Conservation (phyloP, 1,284 basidiomycete genomes). For the Melampsora americana region DNA sequence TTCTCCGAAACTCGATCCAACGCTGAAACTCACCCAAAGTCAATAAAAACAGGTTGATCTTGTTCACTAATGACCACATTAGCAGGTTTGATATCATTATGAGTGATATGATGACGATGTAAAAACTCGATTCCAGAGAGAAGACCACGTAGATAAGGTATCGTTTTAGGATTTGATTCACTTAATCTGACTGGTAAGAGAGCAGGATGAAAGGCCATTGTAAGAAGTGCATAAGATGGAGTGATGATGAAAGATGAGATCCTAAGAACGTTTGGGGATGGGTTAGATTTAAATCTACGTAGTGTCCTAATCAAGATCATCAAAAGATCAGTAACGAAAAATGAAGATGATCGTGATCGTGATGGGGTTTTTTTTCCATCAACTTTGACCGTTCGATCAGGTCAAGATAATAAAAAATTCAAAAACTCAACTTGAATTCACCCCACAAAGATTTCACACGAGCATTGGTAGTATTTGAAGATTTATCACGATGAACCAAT, state of each 20-base stretch:
- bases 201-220: constrained; percentile 63
- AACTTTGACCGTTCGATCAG: constrained; percentile 28
- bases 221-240: constrained; percentile 77
- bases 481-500: constrained; percentile 72
- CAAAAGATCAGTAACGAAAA: too few relatives aligned
- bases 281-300: constrained; percentile 10
- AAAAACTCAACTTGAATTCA: constrained; percentile 48
- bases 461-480: constrained; percentile 74
- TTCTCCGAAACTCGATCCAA: neutral
- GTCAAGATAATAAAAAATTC: neutral
- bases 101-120: constrained; percentile 78
- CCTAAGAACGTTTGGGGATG: constrained; percentile 66
- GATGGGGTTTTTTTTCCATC: too few relatives aligned
- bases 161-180: constrained; percentile 64
- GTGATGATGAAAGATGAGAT: constrained; percentile 91
- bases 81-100: constrained; percentile 88
- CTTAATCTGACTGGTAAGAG: constrained; percentile 77
- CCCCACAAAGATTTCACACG: constrained; percentile 67
- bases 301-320: constrained; percentile 73
- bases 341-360: too few relatives aligned
- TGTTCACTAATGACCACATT: constrained; percentile 9
- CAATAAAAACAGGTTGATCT: constrained; percentile 31
- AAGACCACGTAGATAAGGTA: constrained; percentile 76
- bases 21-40: constrained; percentile 24
- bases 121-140: constrained; percentile 83